Evolutionary conservation across 2,329 filamentous ascomycete species (phyloP), one percentile per base, ranked within the genome.

Genomic region (Monascus ruber): DNA sequence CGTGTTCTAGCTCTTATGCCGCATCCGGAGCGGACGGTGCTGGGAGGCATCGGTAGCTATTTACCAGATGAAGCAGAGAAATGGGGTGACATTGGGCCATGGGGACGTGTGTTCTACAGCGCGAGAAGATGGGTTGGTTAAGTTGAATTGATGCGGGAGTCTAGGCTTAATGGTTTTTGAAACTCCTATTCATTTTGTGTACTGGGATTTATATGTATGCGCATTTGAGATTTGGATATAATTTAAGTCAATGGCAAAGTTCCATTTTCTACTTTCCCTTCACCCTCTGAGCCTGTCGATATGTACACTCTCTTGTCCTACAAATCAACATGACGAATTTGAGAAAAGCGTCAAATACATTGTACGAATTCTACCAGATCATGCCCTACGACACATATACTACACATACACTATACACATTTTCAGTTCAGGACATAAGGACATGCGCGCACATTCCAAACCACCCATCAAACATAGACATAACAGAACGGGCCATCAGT

Each of bases 1-100:
- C 74, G 85, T 41, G 84, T 93, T 1, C 63, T 94, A 49, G 86
- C 86, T 5, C 76, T 94, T 67, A 94, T 95, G 87, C 88, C 88
- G 44, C 87, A 94, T 61, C 87, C 87, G 1, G 87, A 95, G 68
- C 76, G 87, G n/a, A 93, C 85, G 10, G 79, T 94, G 42, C 68
- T 93, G 68, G 78, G 77, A 41, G 84, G 85, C 42, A 80, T 87
- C 44, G 78, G 73, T 35, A 89, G 83, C 60, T 94, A 81, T 60
- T 67, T 82, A 45, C 83, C 85, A 5, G 69, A 77, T 42, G 74
- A 76, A 36, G 55, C 57, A 28, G 72, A 74, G 49, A 70, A 79
- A 45, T 88, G 83, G 83, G 85, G 83, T 26, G 81, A 87, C 49
- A 82, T 81, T 57, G 84, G 85, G 1, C 86, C 88, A 17, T 94